A percentile compares a stretch with the other conserved stretches of the same genome.
Evolutionary conservation across 176 grass and related monocot species (phyloP).

Genomic region (Cymbopogon citratus): DNA sequence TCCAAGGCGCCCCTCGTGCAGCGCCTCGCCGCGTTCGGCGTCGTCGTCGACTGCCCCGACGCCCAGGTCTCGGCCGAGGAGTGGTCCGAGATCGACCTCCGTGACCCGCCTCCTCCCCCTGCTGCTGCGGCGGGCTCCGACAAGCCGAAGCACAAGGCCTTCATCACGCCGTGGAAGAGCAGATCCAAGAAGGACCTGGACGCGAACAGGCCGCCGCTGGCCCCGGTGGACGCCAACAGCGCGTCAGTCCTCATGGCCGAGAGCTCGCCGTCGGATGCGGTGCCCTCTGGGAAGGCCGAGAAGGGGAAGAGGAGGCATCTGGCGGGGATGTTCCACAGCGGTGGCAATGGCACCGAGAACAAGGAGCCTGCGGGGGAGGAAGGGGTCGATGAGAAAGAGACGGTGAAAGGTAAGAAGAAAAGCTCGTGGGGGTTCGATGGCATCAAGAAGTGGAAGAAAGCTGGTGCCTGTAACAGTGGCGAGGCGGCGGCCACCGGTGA

Average conservation of each 20-base stretch:
- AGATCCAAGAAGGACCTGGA: conserved; percentile 58
- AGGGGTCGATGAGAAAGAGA: conserved; percentile 30
- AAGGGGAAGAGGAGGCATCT: conserved; percentile 61
- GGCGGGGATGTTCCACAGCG: conserved; percentile 31
- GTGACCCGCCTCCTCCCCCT: conserved; percentile 36
- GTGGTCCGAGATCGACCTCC: conserved; percentile 88
- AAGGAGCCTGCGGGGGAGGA: conserved; percentile 30
- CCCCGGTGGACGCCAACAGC: conserved; percentile 25
- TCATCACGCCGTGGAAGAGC: conserved; percentile 56
- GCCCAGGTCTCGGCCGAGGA: conserved; percentile 55
- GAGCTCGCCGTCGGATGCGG: conserved; percentile 20
- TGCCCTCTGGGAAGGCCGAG: conserved; percentile 20
- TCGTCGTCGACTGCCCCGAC: conserved; percentile 64
- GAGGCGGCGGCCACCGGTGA: conserved; percentile 1
- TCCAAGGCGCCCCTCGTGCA: conserved; percentile 73
- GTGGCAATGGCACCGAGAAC: conserved; percentile 27
- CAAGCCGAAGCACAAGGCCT: conserved; percentile 62
- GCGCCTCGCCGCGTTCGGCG: conserved; percentile 67
- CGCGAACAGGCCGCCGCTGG: conserved; percentile 20
- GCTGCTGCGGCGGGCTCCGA: background rate
- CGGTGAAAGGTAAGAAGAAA: conserved; percentile 45
- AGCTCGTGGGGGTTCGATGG: conserved; percentile 78
- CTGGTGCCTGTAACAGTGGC: background rate
- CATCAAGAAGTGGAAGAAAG: conserved; percentile 87
- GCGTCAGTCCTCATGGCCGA: conserved; percentile 48